Conservation (phyloP, 176 grass and related monocot species). For the sorghum (Sorghum bicolor) region DNA sequence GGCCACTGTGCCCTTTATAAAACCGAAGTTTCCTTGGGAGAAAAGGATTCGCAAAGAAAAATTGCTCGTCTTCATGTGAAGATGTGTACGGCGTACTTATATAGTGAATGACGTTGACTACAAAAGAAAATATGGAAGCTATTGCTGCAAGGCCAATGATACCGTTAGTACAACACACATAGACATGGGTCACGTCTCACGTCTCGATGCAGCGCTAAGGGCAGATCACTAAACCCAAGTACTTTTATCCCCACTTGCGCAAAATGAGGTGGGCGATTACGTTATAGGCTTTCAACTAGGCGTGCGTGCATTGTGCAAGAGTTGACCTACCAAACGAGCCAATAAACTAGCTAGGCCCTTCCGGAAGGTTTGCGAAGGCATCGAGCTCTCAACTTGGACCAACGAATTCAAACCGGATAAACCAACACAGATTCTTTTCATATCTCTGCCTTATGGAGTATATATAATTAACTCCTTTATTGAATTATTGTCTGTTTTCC, state of each 20-base stretch:
- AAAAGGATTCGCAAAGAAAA: background rate
- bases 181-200: slow-evolving; percentile 14
- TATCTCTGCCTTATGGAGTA: background rate
- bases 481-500: background rate
- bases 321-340: slow-evolving; percentile 18
- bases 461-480: background rate
- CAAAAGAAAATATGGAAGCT: background rate
- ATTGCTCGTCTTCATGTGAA: background rate
- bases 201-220: slow-evolving; percentile 9
- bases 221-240: background rate
- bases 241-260: slow-evolving; percentile 34
- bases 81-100: background rate
- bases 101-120: background rate
- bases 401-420: slow-evolving; percentile 16
- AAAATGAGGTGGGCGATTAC: background rate
- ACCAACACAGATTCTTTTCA: slow-evolving; percentile 1
- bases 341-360: background rate
- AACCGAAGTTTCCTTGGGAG: background rate
- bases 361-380: background rate
- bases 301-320: background rate
- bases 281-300: slow-evolving; percentile 12
- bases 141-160: background rate
- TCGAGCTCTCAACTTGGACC: slow-evolving; percentile 39
- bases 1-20: background rate
- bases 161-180: background rate